These are phyloP conservation scores for Fusarium sp. DNA, from an alignment of 2,329 filamentous ascomycete species.

Conservation along the genomic window DNA sequence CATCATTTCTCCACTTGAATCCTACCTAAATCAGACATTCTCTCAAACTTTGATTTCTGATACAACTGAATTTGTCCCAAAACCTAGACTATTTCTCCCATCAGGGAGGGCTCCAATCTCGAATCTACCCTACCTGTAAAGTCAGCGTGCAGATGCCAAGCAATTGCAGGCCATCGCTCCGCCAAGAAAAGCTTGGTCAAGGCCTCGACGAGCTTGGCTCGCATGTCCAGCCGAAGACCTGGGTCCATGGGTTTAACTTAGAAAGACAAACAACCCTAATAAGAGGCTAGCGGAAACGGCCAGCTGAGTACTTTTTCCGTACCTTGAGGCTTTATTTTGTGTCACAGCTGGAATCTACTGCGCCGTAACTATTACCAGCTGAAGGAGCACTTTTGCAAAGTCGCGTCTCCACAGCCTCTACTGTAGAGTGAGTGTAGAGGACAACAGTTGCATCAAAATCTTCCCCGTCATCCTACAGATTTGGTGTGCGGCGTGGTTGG, in stretches of 20 bases:
- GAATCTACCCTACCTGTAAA: slow-evolving; percentile 30
- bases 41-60: neutral
- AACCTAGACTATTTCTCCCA: neutral
- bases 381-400: neutral
- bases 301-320: slow-evolving; percentile 9
- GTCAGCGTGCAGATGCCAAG: slow-evolving; percentile 44
- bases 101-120: slow-evolving; percentile 8
- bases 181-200: slow-evolving; percentile 49
- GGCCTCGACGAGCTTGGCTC: slow-evolving; percentile 42
- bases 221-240: slow-evolving; percentile 29
- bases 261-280: slow-evolving; percentile 11
- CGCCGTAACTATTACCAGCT: neutral
- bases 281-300: slow-evolving; percentile 10
- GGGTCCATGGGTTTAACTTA: slow-evolving; percentile 15
- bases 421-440: neutral
- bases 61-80: neutral
- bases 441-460: neutral
- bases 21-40: neutral
- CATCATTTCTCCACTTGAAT: neutral
- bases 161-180: slow-evolving; percentile 34
- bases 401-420: neutral
- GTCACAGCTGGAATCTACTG: neutral
- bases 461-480: slow-evolving; percentile 9
- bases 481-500: slow-evolving; percentile 27
- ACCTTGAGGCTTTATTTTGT: neutral